Conservation (phyloP, 1,139 yeast species). For the Candida gigantensis region DNA sequence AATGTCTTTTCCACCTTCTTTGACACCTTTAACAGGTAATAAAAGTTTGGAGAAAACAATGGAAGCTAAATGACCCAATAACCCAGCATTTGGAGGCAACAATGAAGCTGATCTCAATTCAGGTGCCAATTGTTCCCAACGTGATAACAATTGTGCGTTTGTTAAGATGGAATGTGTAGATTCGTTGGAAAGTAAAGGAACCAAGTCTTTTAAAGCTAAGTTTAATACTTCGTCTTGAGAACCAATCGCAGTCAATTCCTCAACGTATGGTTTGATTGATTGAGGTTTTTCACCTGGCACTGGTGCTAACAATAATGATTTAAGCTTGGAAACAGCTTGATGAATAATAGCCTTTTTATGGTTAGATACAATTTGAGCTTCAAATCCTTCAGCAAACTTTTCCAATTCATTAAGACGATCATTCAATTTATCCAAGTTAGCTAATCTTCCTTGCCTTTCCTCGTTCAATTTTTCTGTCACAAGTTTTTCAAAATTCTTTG, state of each 20-base stretch:
- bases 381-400: conserved; percentile 58
- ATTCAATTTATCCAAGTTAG: conserved; percentile 63
- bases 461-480: conserved; percentile 65
- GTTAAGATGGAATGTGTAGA: conserved; percentile 63
- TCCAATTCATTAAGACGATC: conserved; percentile 60
- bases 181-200: conserved; percentile 45
- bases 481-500: conserved; percentile 67
- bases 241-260: conserved; percentile 47
- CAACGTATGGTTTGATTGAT: conserved; percentile 45
- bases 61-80: conserved; percentile 87
- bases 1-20: conserved; percentile 73
- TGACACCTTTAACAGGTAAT: conserved; percentile 58
- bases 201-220: conserved; percentile 39
- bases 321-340: conserved; percentile 56
- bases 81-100: conserved; percentile 93
- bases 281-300: conserved; percentile 30
- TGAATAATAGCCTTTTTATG: conserved; percentile 60
- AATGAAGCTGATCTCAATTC: conserved; percentile 87
- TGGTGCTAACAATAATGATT: conserved; percentile 40
- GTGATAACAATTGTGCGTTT: conserved; percentile 64
- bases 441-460: conserved; percentile 82
- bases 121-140: conserved; percentile 78
- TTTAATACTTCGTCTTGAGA: conserved; percentile 45
- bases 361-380: conserved; percentile 54
- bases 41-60: conserved; percentile 73